Evolutionary conservation across 306 rosid genomes (phyloP), one percentile per base, ranked within the genome.

Genomic region (Acacia acuminata): DNA sequence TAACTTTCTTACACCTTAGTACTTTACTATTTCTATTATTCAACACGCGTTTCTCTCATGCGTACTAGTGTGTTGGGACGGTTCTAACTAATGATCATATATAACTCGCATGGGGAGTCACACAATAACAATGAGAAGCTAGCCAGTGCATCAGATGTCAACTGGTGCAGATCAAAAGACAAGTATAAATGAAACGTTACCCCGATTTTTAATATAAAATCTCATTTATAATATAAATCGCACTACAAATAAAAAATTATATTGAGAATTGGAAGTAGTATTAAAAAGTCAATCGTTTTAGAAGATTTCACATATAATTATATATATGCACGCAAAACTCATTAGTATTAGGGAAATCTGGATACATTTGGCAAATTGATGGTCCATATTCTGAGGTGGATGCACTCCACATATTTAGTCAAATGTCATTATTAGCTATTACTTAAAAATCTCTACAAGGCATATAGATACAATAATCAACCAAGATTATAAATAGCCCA

Each of bases 391-490:
- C 55, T 36, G 10, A 25, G 30, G 30, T 76, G 51, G 61, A 34
- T 69, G 63, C 43, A 53, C 76, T 71, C 84, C 84, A 63, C 71
- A 84, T 15, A 60, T 71, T 80, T 64, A 85, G 82, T 85, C 85
- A 77, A 76, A 61, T 40, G 76, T 43, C 76, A 77, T 81, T 27
- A 71, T 71, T 80, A 76, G 10, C 69, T 30, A 30, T 30, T 5
- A 30, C 40, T 30, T 25, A 15, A 2, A 13, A 30, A 14, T 64
- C n/a, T 13, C 38, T 13, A 64, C 20, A 64, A 64, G n/a, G 42
- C 69, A 14, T 27, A 14, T 14, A 27, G 42, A 64, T 30, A 11
- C 17, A 30, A 27, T 14, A 14, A n/a, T 30, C 20, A 64, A 64
- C 38, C 42, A 64, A 64, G 40, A 64, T 64, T 64, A 64, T 25